Evolutionary conservation across 1,284 basidiomycete species (phyloP), one percentile per base, ranked within the genome.

Genomic region (Papiliotrema nemorosa): DNA sequence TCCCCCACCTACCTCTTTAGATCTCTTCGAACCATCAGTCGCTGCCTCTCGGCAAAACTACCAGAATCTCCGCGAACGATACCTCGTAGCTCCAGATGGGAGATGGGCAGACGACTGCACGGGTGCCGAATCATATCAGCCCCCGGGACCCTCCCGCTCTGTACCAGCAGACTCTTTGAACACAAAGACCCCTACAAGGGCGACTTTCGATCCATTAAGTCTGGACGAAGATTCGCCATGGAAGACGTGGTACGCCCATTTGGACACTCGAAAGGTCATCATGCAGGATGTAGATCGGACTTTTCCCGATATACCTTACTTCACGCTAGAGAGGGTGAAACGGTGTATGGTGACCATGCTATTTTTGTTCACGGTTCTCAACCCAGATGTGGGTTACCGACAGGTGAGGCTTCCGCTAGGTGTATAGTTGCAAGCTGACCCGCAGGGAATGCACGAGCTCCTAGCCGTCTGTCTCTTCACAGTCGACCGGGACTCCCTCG

Each of bases 401-500:
- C 75, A 76, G 59, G 69, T 70, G 27, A 51, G 62, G 49, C 21
- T 5, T n/a, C 34, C 3, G n/a, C 25, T 21, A 13, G 5, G 39
- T 12, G 12, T 14, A 22, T 2, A 24, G 9, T 3, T 22, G 6
- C 10, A 25, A 9, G 41, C 53, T 57, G 39, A 33, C n/a, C 12
- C 6, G 4, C 87, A 94, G 79, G 92, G 92, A 43, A 96, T 97
- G 92, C 92, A 97, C 68, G 92, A 97, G 69, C 77, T 96, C 4
- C 80, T 94, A 6, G 92, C 90, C 1, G 86, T 88, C 0, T 72
- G 94, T 27, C 86, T 88, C 59, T 82, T 86, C 65, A 84, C 85
- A 1, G 78, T 90, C 47, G 87, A 93, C 67, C 85, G 81, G 59
- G 92, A 97, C 74, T 1, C 69, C 88, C 16, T 57, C 0, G 25